phyloP scores from a whole-genome alignment of 306 rosid species.

The Abrus pulchellus region DNA sequence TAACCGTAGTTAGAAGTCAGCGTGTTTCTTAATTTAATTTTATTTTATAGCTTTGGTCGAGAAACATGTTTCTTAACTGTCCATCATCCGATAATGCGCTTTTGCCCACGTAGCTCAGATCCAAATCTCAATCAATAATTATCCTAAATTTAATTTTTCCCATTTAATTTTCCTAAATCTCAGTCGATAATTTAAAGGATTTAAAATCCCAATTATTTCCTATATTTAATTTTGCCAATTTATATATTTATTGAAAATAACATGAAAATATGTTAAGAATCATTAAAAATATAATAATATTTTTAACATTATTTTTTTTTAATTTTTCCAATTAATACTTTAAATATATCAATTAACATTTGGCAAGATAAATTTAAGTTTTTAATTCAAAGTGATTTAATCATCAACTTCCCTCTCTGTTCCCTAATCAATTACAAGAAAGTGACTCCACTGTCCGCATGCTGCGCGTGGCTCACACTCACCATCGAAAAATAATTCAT shows the following conservation, averaged over 20 bases:
- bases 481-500: conserved; percentile 2
- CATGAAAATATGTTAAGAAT: no score
- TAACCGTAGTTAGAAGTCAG: conserved; percentile 13
- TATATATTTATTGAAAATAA: no score
- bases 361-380: not conserved
- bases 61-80: conserved; percentile 41
- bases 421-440: conserved; percentile 30
- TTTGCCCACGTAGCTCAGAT: conserved; percentile 37
- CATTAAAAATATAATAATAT: no score
- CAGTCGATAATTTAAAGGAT: conserved; percentile 31
- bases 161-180: conserved; percentile 39
- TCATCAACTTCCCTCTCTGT: conserved; percentile 27
- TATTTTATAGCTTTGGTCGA: no score
- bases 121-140: conserved; percentile 48
- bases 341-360: no score
- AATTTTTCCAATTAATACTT: conserved; percentile 16
- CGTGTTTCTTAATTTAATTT: no score
- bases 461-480: conserved; percentile 30
- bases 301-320: not conserved
- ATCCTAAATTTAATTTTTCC: no score
- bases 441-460: conserved; percentile 24
- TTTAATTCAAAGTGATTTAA: conserved; percentile 27
- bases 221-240: conserved; percentile 34
- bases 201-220: conserved; percentile 31
- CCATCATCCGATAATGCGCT: not conserved